Evolutionary conservation across 1,139 yeast species (phyloP).

Genomic region (Lodderomyces margitis): DNA sequence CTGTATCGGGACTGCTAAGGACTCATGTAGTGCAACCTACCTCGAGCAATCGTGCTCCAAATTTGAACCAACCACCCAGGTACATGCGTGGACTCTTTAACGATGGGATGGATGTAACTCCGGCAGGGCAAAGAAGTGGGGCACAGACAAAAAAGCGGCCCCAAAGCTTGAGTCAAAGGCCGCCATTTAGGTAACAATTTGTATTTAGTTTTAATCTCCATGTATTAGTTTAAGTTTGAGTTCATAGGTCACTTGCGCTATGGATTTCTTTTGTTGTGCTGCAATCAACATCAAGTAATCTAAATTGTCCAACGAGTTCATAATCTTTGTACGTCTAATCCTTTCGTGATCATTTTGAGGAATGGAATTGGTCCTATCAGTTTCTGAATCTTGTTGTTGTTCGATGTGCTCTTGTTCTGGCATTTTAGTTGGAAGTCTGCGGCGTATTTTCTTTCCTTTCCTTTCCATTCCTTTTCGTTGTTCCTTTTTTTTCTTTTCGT

Average conservation of each 20-base stretch:
- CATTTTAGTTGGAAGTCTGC: background rate
- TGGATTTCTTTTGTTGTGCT: slow-evolving; percentile 42
- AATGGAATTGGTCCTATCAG: slow-evolving; percentile 1
- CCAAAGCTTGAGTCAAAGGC: slow-evolving; percentile 15
- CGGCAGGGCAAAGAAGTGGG: background rate
- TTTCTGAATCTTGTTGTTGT: background rate
- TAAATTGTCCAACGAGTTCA: slow-evolving; percentile 42
- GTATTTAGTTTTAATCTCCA: slow-evolving; percentile 3
- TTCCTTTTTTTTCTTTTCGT: background rate
- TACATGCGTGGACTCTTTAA: slow-evolving; percentile 41
- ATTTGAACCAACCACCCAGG: slow-evolving; percentile 45
- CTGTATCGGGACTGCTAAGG: background rate
- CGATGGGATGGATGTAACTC: slow-evolving; percentile 9
- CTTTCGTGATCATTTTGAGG: slow-evolving; percentile 38
- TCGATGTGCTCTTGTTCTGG: background rate
- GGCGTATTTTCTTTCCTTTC: background rate
- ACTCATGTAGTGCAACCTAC: background rate
- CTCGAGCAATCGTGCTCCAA: slow-evolving; percentile 24
- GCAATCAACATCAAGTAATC: slow-evolving; percentile 46
- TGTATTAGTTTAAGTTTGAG: slow-evolving; percentile 23
- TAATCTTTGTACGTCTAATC: slow-evolving; percentile 35
- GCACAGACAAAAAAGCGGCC: slow-evolving; percentile 5
- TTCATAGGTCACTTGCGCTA: slow-evolving; percentile 44
- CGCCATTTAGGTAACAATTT: slow-evolving; percentile 22
- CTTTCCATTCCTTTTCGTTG: background rate